Evolutionary conservation across 2,329 filamentous ascomycete species (phyloP), one percentile per base, ranked within the genome.

Genomic region (Lachnellula occidentalis): DNA sequence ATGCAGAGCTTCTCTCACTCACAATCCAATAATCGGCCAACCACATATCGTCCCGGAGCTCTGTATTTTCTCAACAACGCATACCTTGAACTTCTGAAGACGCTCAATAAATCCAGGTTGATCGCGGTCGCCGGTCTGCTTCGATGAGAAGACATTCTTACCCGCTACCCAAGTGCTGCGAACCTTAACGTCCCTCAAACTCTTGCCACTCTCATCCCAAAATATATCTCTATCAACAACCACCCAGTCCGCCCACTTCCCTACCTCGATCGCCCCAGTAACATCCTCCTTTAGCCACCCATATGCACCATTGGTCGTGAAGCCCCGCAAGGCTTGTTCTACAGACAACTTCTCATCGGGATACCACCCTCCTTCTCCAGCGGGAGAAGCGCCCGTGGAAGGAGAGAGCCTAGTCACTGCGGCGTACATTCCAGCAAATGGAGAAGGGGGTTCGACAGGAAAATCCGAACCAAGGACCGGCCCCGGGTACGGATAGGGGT

Each of bases 161-260:
- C 85, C 86, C 2, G 73, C 83, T 36, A 88, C 78, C 85, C 85
- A 89, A 0, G 86, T 88, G 72, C 88, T 85, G 57, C 71, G 74
- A 1, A 88, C 83, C 48, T 69, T 74, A 7, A 85, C 64, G 4
- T 70, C 71, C 22, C 81, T 76, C 51, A 88, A 61, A 12, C 73
- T 73, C 55, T 85, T 81, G 2, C 78, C 56, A 11, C 31, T 55
- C 15, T 74, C 71, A 34, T 79, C 67, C 0, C 64, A 71, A 51
- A 79, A 77, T 0, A 87, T 64, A 45, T 80, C 77, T 57, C 73
- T 67, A 58, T 87, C 83, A 12, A 88, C 69, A n/a, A 89, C 83
- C 4, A 88, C 74, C 85, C 84, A 88, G 67, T 88, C 86, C 0
- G 85, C 86, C 66, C 81, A 81, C 1, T 79, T 81, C 0, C 82